phyloP scores from a whole-genome alignment of 1,139 yeast genomes.

The Diutina scorzettiae region DNA sequence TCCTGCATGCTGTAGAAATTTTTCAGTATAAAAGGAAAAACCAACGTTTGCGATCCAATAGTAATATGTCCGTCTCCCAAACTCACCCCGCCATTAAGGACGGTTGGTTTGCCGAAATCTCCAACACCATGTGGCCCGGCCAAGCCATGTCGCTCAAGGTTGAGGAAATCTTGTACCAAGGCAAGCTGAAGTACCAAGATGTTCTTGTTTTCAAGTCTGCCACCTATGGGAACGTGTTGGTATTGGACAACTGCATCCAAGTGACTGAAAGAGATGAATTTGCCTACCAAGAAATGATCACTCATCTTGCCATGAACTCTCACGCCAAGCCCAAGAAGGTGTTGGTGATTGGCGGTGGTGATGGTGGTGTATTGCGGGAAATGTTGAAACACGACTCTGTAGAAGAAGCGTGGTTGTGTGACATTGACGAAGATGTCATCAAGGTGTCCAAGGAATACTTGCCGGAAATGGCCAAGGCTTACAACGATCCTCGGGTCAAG shows the following conservation, averaged over 20 bases:
- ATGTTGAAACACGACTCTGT: constrained; percentile 75
- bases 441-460: constrained; percentile 70
- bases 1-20: constrained; percentile 2
- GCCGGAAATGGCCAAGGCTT: constrained; percentile 75
- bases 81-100: constrained; percentile 59
- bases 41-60: not conserved
- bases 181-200: constrained; percentile 78
- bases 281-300: constrained; percentile 90
- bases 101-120: constrained; percentile 88
- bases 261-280: constrained; percentile 92
- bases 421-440: constrained; percentile 86
- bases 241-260: constrained; percentile 83
- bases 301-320: constrained; percentile 80
- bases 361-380: constrained; percentile 92
- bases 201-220: constrained; percentile 76
- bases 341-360: constrained; percentile 91
- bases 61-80: not conserved
- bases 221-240: constrained; percentile 83
- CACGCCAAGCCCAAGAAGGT: constrained; percentile 88
- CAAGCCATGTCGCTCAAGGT: constrained; percentile 85
- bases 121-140: constrained; percentile 91
- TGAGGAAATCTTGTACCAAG: constrained; percentile 69
- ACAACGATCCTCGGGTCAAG: constrained; percentile 69
- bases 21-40: not conserved
- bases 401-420: constrained; percentile 81